These are phyloP conservation scores for Adansonia grandidieri DNA, from an alignment of 441 rosid genomes.

Conservation along the genomic window DNA sequence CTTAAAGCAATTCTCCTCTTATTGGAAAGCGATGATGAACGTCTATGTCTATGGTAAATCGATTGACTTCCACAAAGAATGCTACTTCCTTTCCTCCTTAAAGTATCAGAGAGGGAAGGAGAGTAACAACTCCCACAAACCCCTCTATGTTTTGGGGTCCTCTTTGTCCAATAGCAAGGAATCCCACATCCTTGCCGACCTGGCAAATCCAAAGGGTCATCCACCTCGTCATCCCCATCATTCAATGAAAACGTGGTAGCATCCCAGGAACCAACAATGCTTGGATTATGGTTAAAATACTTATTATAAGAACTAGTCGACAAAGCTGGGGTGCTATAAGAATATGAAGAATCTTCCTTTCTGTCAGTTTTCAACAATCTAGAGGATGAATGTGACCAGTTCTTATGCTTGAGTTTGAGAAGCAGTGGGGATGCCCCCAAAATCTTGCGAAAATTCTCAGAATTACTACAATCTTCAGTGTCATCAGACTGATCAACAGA, in stretches of 20 bases:
- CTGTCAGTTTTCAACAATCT: constrained; percentile 52
- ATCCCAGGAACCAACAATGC: constrained; percentile 89
- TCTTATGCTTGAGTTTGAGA: constrained; percentile 61
- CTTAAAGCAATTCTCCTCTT: constrained; percentile 59
- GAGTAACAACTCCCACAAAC: constrained; percentile 81
- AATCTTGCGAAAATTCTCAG: constrained; percentile 64
- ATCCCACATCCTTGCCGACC: constrained; percentile 94
- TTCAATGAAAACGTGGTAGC: constrained; percentile 76
- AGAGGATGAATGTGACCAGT: constrained; percentile 68
- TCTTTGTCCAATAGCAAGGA: constrained; percentile 93
- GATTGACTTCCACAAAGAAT: constrained; percentile 79
- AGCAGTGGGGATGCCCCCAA: constrained; percentile 74
- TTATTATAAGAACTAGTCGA: constrained; percentile 78
- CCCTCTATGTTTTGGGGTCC: constrained; percentile 75
- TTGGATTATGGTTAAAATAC: constrained; percentile 60
- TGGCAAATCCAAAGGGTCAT: constrained; percentile 78
- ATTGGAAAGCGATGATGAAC: constrained; percentile 52
- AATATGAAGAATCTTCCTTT: constrained; percentile 78
- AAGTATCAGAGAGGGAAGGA: constrained; percentile 89
- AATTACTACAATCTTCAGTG: constrained; percentile 63
- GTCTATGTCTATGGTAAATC: constrained; percentile 56
- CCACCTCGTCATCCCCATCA: constrained; percentile 76
- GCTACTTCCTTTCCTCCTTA: constrained; percentile 89
- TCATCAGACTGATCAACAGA: constrained; percentile 72
- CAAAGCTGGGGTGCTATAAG: constrained; percentile 84